Conservation (phyloP, 106 monocot genomes). For the Hemerocallis citrina region DNA sequence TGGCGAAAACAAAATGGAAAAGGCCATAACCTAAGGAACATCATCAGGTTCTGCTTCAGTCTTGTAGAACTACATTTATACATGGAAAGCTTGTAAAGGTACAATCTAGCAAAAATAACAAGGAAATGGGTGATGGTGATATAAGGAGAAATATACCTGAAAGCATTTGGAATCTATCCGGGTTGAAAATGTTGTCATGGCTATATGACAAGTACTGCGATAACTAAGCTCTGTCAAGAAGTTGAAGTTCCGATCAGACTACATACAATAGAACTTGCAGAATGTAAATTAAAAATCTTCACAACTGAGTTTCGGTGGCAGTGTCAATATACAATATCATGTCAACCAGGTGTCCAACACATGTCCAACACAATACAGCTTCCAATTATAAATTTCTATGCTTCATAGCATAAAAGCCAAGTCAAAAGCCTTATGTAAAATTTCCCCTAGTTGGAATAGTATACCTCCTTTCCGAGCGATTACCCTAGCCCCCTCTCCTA, state of each 20-base stretch:
- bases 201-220: slow-evolving; percentile 69
- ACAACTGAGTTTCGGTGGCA: no score
- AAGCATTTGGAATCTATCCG: slow-evolving; percentile 71
- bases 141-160: slow-evolving; percentile 37
- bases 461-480: no score
- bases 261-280: background rate
- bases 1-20: slow-evolving; percentile 90
- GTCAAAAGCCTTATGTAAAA: no score
- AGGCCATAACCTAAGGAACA: slow-evolving; percentile 89
- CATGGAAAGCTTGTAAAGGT: background rate
- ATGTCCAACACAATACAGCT: no score
- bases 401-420: no score
- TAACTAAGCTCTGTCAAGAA: slow-evolving; percentile 69
- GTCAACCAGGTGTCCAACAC: no score
- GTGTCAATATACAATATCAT: no score
- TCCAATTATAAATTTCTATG: no score
- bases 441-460: no score
- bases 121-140: no score
- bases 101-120: background rate
- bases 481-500: no score
- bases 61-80: slow-evolving; percentile 36
- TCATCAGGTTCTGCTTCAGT: slow-evolving; percentile 38
- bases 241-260: background rate
- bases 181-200: slow-evolving; percentile 83
- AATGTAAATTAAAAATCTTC: no score